Conservation (phyloP, 2,329 filamentous ascomycete species). For the Fusarium tjaetaba region DNA sequence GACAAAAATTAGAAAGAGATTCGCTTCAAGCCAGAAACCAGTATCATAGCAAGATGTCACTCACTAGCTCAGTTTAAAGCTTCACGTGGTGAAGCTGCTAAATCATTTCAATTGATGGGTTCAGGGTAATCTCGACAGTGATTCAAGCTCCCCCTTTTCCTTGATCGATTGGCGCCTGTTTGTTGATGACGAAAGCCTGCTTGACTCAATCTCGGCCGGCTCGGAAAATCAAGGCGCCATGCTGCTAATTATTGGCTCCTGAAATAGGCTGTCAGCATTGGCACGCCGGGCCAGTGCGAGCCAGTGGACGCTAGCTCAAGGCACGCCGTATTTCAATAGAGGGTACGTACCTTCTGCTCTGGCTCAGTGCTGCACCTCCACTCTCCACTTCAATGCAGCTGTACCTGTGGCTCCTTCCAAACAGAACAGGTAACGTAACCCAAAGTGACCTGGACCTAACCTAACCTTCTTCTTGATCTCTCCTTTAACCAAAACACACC, state of each 20-base stretch:
- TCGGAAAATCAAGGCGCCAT: slow-evolving; percentile 28
- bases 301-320: slow-evolving; percentile 17
- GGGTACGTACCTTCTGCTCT: slow-evolving; percentile 20
- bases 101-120: not conserved
- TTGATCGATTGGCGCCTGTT: slow-evolving; percentile 5
- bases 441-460: slow-evolving; percentile 38
- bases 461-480: slow-evolving; percentile 28
- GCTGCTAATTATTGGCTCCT: slow-evolving; percentile 6
- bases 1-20: not conserved
- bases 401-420: slow-evolving; percentile 33
- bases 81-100: not conserved
- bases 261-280: slow-evolving; percentile 30
- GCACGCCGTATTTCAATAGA: not conserved
- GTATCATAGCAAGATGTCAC: not conserved
- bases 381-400: slow-evolving; percentile 4
- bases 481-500: slow-evolving; percentile 43
- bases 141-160: slow-evolving; percentile 29
- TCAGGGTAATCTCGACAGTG: not conserved
- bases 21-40: not conserved
- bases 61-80: not conserved
- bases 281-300: not conserved
- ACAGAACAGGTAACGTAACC: slow-evolving; percentile 50
- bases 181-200: slow-evolving; percentile 24
- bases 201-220: slow-evolving; percentile 31
- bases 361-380: slow-evolving; percentile 12